Base-by-base conservation (phyloP, 371 early-diverging fungal species). In the Mortierella sp. region DNA sequence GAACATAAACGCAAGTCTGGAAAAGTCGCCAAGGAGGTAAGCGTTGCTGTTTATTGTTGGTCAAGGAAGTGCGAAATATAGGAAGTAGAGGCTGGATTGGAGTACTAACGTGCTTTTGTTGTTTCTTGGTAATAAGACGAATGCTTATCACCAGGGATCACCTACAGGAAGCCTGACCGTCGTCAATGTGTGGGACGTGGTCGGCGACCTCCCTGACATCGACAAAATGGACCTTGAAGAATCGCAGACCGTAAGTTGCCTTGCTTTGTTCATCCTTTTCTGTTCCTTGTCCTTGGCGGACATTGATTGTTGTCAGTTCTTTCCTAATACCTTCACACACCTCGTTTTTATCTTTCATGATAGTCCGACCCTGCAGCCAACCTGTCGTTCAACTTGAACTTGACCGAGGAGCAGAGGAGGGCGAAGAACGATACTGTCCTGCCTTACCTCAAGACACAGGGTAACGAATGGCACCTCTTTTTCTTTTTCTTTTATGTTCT, bases 331-430 rank as follows among this genome's bases (percentile, higher is more conserved):
- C 19, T 57, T 6, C 5, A 5, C 0, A 21, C 31, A 26, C 37
- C 19, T 13, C n/a, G n/a, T 61, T 31, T 19, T 67, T 16, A 43
- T 19, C 24, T 14, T n/a, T 8, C 51, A 3, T 48, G 37, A 9
- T 72, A 86, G 81, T 50, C 88, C 24, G 93, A 93, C 74, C 94
- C 93, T 19, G 82, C 92, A 0, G 90, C 93, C 21, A 93, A 96
- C 72, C 85, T 97, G 53, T 93, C 97, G 14, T 98, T 98, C 88
- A 97, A 97, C 76, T 83, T 98, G 70, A 88, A 88, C 4, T 88
- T 97, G 64, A 98, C 98, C 0, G 97, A 97, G 9, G 92, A 94
- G 76, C 97, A 98, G 84, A 90, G 95, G 26, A 88, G 89, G 57
- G 94, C 94, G 61, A 94, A 94, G 82, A 94, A 95, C 21, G 91